Percentiles rank a stretch among this genome's conserved stretches.
phyloP scores from a whole-genome alignment of 1,139 yeast genomes.

The Saccharomyces hybrid region DNA sequence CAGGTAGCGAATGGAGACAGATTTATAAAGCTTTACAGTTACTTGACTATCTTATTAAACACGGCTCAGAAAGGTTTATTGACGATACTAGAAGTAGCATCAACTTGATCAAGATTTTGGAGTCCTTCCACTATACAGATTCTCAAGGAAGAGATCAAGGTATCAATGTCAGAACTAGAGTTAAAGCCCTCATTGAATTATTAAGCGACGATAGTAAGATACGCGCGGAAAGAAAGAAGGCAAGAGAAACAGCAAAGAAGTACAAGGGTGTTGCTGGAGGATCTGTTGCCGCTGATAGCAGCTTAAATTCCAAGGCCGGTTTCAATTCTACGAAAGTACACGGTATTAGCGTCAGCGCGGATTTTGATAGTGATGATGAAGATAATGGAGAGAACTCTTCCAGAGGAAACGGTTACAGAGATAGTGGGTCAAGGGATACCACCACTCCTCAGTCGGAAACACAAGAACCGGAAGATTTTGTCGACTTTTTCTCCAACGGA shows the following conservation, averaged over 20 bases:
- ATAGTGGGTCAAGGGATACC: neutral
- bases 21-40: conserved; percentile 89
- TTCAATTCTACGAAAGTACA: conserved; percentile 21
- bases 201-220: conserved; percentile 71
- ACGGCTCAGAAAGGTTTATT: conserved; percentile 90
- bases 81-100: conserved; percentile 88
- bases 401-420: neutral
- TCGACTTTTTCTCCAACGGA: conserved; percentile 31
- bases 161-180: conserved; percentile 84
- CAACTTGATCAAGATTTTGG: conserved; percentile 78
- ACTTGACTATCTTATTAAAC: conserved; percentile 81
- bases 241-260: conserved; percentile 75
- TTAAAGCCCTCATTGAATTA: conserved; percentile 64
- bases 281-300: conserved; percentile 29
- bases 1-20: conserved; percentile 97
- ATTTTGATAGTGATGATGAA: conserved; percentile 44
- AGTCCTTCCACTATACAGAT: conserved; percentile 89
- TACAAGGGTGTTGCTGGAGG: conserved; percentile 68
- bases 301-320: conserved; percentile 26
- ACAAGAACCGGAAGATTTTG: conserved; percentile 2
- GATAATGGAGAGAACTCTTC: conserved; percentile 37
- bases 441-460: neutral
- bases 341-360: conserved; percentile 37
- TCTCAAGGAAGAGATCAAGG: conserved; percentile 96
- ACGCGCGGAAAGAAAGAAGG: conserved; percentile 80